These are phyloP conservation scores for Quercus variabilis DNA, from an alignment of 306 rosid species.

Conservation along the genomic window DNA sequence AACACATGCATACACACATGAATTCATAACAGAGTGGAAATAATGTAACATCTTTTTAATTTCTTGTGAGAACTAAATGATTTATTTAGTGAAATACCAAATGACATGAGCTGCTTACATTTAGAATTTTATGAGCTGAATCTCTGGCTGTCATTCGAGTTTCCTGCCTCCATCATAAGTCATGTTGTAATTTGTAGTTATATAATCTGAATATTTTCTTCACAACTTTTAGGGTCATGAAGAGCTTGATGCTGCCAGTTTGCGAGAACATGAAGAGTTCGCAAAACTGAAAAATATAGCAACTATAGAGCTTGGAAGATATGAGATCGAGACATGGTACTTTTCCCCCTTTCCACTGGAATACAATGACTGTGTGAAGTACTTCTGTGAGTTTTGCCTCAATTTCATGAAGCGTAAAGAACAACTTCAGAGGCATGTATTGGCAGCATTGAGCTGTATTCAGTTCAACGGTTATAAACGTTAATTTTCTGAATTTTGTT, in stretches of 20 bases:
- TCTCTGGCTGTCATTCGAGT: background rate
- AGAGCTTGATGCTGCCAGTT: conserved; percentile 99
- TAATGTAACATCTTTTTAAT: too few species aligned
- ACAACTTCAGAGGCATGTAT: conserved; percentile 92
- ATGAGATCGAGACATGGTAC: conserved; percentile 99
- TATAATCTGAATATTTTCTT: background rate
- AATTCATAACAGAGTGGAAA: too few species aligned
- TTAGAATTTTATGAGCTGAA: background rate
- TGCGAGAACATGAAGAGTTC: conserved; percentile 98
- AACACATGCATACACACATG: too few species aligned
- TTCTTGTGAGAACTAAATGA: too few species aligned
- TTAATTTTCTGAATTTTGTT: background rate
- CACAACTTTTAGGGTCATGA: conserved; percentile 75
- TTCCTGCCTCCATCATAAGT: background rate
- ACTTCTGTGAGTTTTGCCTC: conserved; percentile 98
- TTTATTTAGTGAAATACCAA: background rate
- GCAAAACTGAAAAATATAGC: conserved; percentile 99
- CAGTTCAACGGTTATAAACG: background rate
- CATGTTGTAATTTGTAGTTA: conserved; percentile 6
- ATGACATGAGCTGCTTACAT: background rate
- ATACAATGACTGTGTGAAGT: conserved; percentile 88
- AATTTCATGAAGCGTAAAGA: conserved; percentile 99
- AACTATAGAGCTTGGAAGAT: conserved; percentile 97
- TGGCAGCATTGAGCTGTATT: background rate
- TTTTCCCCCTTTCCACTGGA: conserved; percentile 98